Conservation (phyloP, 495 filamentous ascomycete genomes). For the Lasiosphaeria ovina region DNA sequence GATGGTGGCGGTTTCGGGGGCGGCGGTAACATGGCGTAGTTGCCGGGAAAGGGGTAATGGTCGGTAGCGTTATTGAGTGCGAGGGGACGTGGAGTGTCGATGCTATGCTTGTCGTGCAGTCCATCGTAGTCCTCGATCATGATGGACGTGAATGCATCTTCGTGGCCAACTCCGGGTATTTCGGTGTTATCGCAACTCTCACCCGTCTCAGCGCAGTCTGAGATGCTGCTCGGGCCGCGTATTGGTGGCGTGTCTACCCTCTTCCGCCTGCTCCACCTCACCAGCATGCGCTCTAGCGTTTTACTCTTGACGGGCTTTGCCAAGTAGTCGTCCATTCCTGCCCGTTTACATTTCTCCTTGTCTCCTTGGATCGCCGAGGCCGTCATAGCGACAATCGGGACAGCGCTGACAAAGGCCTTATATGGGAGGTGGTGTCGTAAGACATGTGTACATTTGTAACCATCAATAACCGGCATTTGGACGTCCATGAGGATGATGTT, state of each 20-base stretch:
- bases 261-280: slow-evolving; percentile 48
- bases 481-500: slow-evolving; percentile 89
- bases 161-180: slow-evolving; percentile 28
- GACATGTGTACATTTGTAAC: slow-evolving; percentile 71
- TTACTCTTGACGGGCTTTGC: slow-evolving; percentile 71
- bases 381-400: slow-evolving; percentile 80
- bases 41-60: slow-evolving; percentile 13
- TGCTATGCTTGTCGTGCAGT: not conserved
- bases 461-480: slow-evolving; percentile 81
- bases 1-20: not conserved
- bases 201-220: slow-evolving; percentile 32
- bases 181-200: slow-evolving; percentile 30
- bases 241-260: slow-evolving; percentile 12
- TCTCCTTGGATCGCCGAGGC: slow-evolving; percentile 81
- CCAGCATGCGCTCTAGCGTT: slow-evolving; percentile 68
- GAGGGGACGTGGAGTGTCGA: slow-evolving; percentile 30
- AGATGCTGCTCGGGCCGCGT: not conserved
- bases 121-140: slow-evolving; percentile 10
- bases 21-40: slow-evolving; percentile 1
- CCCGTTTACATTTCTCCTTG: slow-evolving; percentile 68
- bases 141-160: slow-evolving; percentile 7
- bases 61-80: slow-evolving; percentile 4
- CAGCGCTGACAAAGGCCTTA: slow-evolving; percentile 47
- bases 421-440: slow-evolving; percentile 62
- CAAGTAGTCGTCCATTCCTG: slow-evolving; percentile 85